phyloP scores from a whole-genome alignment of 495 filamentous ascomycete species.

The Penicillium diatomitis region DNA sequence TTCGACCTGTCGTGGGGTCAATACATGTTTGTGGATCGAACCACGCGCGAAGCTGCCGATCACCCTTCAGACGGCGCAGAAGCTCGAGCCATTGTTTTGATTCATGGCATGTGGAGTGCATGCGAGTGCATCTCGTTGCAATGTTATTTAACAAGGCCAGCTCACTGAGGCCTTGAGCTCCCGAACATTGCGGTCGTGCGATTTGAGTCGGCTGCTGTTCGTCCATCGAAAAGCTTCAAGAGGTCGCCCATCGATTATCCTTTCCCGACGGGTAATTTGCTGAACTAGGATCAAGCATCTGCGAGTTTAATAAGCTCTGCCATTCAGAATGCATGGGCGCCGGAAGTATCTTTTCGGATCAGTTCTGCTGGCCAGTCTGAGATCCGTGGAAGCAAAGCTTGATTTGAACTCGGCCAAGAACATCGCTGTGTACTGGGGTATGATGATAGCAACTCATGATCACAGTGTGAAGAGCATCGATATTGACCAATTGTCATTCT shows the following conservation, averaged over 20 bases:
- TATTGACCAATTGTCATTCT: not conserved
- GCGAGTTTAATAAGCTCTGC: not conserved
- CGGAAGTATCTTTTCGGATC: slow-evolving; percentile 18
- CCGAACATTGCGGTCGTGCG: not conserved
- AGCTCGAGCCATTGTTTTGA: slow-evolving; percentile 9
- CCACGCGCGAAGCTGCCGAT: slow-evolving; percentile 6
- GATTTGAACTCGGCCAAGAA: slow-evolving; percentile 38
- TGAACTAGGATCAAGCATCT: too few relatives aligned
- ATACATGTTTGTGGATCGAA: slow-evolving; percentile 5
- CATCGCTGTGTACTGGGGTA: slow-evolving; percentile 57
- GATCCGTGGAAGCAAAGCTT: slow-evolving; percentile 32
- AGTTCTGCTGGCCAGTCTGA: slow-evolving; percentile 20
- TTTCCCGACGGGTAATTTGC: too few relatives aligned
- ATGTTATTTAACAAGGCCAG: slow-evolving; percentile 14
- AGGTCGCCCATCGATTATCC: too few relatives aligned
- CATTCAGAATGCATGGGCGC: slow-evolving; percentile 18
- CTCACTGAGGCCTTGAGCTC: not conserved
- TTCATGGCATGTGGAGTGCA: slow-evolving; percentile 8
- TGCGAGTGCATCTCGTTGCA: slow-evolving; percentile 7
- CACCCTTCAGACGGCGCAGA: slow-evolving; percentile 3
- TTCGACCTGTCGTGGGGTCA: slow-evolving; percentile 4
- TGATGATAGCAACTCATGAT: not conserved
- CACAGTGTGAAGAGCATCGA: not conserved
- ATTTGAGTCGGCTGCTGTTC: slow-evolving; percentile 1
- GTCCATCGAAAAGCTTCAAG: not conserved